Base-by-base conservation (phyloP, 129 eudicot genomes). In the Artemisia tridentata region DNA sequence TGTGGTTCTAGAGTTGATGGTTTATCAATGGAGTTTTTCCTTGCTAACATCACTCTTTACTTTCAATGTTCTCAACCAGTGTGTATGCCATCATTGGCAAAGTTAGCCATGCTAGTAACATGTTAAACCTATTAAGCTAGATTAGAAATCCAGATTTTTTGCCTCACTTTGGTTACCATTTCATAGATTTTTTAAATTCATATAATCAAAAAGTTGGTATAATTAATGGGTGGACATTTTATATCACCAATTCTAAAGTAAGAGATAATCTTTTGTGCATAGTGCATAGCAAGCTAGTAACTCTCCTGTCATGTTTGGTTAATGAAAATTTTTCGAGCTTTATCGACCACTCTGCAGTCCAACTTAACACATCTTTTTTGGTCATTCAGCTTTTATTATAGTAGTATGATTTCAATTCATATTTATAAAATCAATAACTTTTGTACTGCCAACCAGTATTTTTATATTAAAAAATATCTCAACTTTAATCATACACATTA, bases 261-360 rank as follows among this genome's bases (percentile, higher is more conserved):
- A 53, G 20, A 2, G 17, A 53, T 12, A 53, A 53, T 53, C 45
- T 38, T 14, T 52, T 52, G 57, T 50, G 25, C 25, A 23, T 23
- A 23, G 25, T 23, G 57, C 57, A 17, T 12, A 61, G 20, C 66
- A 27, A 61, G 31, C 31, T 12, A 61, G 47, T 18, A 25, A 60
- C 27, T 25, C 41, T 9, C 65, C 17, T 61, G 14, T 61, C 19
- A 61, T 61, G 47, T 21, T 58, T 23, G 18, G 66, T 29, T 29
- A 61, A 15, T 29, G 13, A 14, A 11, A 25, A 60, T 0, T 16
- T 25, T 60, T 27, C 16, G 16, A 61, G 41, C 66, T 61, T 61
- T 61, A 61, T 29, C 11, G 66, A 61, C 65, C 65, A 59, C 27
- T 59, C 65, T 25, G 45, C 45, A 38, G 10, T 38, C 45, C 45